Base-by-base conservation (phyloP, 2,329 filamentous ascomycete genomes). In the Colletotrichum sublineola region DNA sequence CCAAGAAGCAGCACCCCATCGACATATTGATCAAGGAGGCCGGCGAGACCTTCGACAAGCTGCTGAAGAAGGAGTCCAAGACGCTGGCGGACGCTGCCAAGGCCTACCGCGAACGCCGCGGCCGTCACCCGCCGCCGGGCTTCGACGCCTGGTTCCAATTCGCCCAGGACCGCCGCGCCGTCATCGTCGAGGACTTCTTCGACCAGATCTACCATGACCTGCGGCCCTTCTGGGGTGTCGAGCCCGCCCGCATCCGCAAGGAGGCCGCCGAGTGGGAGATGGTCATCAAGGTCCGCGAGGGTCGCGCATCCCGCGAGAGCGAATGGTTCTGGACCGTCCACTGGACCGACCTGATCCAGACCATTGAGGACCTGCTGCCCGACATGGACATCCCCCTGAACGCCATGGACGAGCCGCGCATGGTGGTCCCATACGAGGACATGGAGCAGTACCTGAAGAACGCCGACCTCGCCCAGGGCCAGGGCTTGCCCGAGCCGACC, bases 341-440 rank as follows among this genome's bases (percentile, higher is more conserved):
- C 71, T 89, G 88, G 88, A 79, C 87, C 42, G 79, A 86, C 62
- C 82, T 90, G 81, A 82, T 89, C 75, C 81, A 84, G 69, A 84
- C 85, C 0, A 84, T 90, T n/a, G 84, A 87, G 74, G 81, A 86
- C 50, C 72, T 88, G 66, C 81, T 93, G 20, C 91, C 91, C 1
- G 90, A 93, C 76, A 90, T 93, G 87, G 90, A 92, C 73, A 85
- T 93, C 70, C 86, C 91, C 0, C 84, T 92, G 71, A 93, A 93
- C 74, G 84, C 87, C 42, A 89, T 92, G 86, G 91, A 93, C 75
- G 90, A 93, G 77, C 91, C 91, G 50, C 84, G 91, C 36, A 77
- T 93, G 11, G 86, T 92, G 15, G 88, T 89, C 2, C 87, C 90
- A 3, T 92, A 87, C 85, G 90, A 93, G 77, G 86, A 89, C 7